phyloP scores from a whole-genome alignment of 129 eudicot genomes.

The Saussurea involucrata region DNA sequence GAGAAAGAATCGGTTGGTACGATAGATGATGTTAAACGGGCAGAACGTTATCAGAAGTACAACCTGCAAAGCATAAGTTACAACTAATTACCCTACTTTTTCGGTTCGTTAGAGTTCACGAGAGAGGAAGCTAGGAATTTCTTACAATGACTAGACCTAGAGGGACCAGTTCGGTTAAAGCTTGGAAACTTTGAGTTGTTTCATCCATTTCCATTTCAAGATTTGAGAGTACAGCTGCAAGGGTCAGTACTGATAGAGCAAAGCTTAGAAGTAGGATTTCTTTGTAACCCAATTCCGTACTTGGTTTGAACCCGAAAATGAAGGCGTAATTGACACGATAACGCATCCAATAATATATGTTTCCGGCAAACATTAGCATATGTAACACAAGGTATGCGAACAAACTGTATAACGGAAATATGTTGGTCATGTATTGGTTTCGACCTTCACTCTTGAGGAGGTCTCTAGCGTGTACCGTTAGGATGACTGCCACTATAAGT shows the following conservation, averaged over 20 bases:
- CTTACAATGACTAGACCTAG: constrained; percentile 49
- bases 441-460: constrained; percentile 40
- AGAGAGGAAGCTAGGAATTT: background rate
- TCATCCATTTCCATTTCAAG: constrained; percentile 72
- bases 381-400: constrained; percentile 54
- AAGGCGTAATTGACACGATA: constrained; percentile 61
- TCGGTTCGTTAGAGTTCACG: background rate
- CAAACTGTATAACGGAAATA: constrained; percentile 51
- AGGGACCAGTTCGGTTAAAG: constrained; percentile 58
- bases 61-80: constrained; percentile 32
- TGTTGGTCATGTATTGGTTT: constrained; percentile 49
- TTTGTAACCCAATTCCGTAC: constrained; percentile 56
- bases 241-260: constrained; percentile 56
- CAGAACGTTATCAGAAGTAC: constrained; percentile 32
- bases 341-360: constrained; percentile 65
- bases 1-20: constrained; percentile 30
- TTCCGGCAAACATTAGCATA: constrained; percentile 55
- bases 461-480: constrained; percentile 35
- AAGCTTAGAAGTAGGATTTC: constrained; percentile 69
- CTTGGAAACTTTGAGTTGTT: constrained; percentile 26
- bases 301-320: constrained; percentile 57
- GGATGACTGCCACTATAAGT: constrained; percentile 42
- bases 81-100: background rate
- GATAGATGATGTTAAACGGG: constrained; percentile 36
- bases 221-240: constrained; percentile 64